Evolutionary conservation across 257 asterid species (phyloP), one percentile per base, ranked within the genome.

Genomic region (Ilex aquifolium): DNA sequence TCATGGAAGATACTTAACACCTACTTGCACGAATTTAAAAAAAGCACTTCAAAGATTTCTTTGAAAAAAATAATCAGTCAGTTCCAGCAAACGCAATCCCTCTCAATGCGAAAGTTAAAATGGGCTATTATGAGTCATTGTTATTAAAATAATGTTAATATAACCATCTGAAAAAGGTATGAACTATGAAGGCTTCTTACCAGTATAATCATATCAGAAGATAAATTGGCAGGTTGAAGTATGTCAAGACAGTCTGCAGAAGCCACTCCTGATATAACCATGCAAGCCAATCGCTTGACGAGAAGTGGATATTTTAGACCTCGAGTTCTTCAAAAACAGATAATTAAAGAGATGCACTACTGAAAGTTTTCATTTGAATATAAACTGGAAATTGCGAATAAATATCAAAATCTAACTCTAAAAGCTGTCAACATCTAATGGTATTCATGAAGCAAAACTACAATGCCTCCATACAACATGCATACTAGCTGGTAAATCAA

Each of bases 301-400:
- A 88, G 75, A 66, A 86, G 79, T 27, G 95, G 96, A 83, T 88
- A 91, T 68, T 88, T 88, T 46, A 88, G 72, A 59, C 95, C 95
- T 70, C 81, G 84, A 69, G 65, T 57, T 77, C 96, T 91, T 79
- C 75, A 81, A 68, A 70, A 59, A 58, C 48, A 30, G 32, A 57
- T 53, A 31, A 21, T 10, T 60, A 70, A 2, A 72, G 9, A 36
- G 42, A 7, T 4, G 8, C 8, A 36, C 5, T 36, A 36, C 42
- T 36, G 8, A 8, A 36, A 36, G 42, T 4, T 36, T 36, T 8
- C 27, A 21, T 36, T 36, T 36, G 42, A 36, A 36, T 36, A 8
- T 36, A 36, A 36, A 36, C 5, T 36, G 42, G 8, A 5, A 36
- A 36, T 36, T 7, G 42, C 7, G 0, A 36, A 36, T 7, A 46